Conservation (phyloP, 2,329 filamentous ascomycete species). For the Aureobasidium sp. region DNA sequence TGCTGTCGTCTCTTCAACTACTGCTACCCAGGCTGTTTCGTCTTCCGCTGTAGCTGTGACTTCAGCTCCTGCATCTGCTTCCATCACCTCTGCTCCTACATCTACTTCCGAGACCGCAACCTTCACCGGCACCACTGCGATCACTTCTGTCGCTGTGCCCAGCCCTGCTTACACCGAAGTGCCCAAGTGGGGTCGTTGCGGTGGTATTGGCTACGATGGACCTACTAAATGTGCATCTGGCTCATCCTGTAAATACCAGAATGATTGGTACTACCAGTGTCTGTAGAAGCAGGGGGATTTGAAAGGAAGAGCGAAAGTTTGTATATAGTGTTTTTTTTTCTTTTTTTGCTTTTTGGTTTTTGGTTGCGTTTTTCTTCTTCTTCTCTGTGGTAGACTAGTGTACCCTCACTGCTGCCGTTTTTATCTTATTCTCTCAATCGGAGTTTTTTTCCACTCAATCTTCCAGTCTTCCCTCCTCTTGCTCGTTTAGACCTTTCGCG, state of each 20-base stretch:
- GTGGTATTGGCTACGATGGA: slow-evolving; percentile 26
- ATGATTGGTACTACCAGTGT: slow-evolving; percentile 31
- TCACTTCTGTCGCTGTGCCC: background rate
- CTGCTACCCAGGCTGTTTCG: background rate
- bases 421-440: too few relatives aligned
- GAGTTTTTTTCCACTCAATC: too few relatives aligned
- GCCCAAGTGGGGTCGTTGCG: slow-evolving; percentile 26
- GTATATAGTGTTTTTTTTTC: too few relatives aligned
- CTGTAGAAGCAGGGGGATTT: background rate
- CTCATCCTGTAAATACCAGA: slow-evolving; percentile 26
- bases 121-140: background rate
- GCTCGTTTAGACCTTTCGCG: too few relatives aligned
- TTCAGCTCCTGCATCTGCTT: background rate
- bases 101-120: background rate
- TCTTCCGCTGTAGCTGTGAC: background rate
- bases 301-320: too few relatives aligned
- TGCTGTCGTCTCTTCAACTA: background rate
- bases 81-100: background rate
- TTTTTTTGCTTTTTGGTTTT: too few relatives aligned
- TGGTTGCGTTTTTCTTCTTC: too few relatives aligned
- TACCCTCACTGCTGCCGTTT: too few relatives aligned
- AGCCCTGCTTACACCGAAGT: background rate
- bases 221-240: slow-evolving; percentile 24
- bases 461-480: too few relatives aligned
- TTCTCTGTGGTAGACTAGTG: too few relatives aligned